Conservation (phyloP, 129 eudicot genomes). For the Calendula officinalis region DNA sequence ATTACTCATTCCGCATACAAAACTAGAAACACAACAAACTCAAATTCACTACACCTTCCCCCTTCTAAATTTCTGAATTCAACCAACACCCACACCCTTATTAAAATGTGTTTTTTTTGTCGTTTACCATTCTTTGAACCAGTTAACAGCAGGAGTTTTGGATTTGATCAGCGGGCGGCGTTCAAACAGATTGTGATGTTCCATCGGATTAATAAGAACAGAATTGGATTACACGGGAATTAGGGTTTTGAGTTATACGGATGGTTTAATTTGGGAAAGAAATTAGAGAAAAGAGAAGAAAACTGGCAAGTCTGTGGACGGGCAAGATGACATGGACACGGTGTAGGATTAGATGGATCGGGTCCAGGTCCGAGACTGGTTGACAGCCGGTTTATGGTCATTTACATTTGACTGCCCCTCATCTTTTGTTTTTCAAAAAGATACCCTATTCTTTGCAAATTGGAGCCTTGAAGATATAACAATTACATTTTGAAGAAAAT, state of each 20-base stretch:
- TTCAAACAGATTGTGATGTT: constrained; percentile 50
- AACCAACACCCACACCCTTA: too few species aligned
- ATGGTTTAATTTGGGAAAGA: constrained; percentile 22
- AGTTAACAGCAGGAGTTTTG: constrained; percentile 68
- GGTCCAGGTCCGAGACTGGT: constrained; percentile 16
- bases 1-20: too few species aligned
- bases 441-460: too few species aligned
- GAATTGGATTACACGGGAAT: not conserved
- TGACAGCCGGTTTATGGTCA: not conserved
- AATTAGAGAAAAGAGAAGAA: constrained; percentile 12
- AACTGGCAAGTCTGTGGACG: not conserved
- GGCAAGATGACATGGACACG: not conserved
- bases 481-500: not conserved
- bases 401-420: not conserved
- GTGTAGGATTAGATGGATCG: constrained; percentile 8
- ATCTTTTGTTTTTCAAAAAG: too few species aligned
- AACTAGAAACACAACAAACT: too few species aligned
- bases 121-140: too few species aligned
- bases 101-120: too few species aligned
- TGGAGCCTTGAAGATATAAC: too few species aligned
- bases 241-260: constrained; percentile 30
- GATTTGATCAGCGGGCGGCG: constrained; percentile 57
- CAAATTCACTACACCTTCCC: too few species aligned
- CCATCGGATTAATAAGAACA: constrained; percentile 34
- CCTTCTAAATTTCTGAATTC: too few species aligned